A percentile compares a stretch with the other conserved stretches of the same genome.
phyloP scores from a whole-genome alignment of 1,139 yeast genomes.

The Pichia sp. region DNA sequence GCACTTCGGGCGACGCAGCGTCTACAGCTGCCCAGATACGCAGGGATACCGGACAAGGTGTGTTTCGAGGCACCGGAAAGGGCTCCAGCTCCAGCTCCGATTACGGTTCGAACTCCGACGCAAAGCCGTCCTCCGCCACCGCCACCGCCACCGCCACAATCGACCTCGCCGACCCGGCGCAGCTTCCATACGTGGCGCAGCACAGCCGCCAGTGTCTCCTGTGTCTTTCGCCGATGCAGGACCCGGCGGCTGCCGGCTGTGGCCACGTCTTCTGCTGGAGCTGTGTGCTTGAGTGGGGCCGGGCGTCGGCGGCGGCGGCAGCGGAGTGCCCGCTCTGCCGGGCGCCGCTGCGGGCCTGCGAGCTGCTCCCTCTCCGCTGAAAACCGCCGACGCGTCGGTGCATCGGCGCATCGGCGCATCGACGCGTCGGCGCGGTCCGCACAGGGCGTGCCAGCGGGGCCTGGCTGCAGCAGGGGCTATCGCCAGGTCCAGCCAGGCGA shows the following conservation, averaged over 20 bases:
- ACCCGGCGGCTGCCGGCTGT: conserved; percentile 84
- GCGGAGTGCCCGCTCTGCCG: conserved; percentile 87
- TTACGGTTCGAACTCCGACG: too few relatives aligned
- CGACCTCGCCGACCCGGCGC: conserved; percentile 52
- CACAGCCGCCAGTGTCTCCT: conserved; percentile 74
- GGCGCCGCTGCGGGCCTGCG: conserved; percentile 68
- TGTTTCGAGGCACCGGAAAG: background rate
- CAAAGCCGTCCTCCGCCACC: too few relatives aligned
- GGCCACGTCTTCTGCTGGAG: conserved; percentile 95
- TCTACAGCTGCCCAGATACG: background rate
- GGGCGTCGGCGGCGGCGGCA: background rate
- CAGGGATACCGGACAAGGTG: conserved; percentile 3
- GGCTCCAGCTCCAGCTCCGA: too few relatives aligned
- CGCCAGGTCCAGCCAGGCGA: conserved; percentile 4
- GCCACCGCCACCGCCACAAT: conserved; percentile 27
- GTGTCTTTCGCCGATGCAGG: conserved; percentile 72
- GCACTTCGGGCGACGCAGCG: too few relatives aligned
- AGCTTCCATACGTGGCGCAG: conserved; percentile 67
- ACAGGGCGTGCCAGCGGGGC: background rate
- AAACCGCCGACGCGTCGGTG: background rate
- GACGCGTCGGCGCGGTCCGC: background rate
- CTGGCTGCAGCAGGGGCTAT: background rate
- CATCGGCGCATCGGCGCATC: background rate
- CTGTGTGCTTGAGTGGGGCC: conserved; percentile 76
- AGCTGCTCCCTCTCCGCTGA: conserved; percentile 57